Evolutionary conservation across 768 basidiomycete genomes (phyloP).

Genomic region (Boletus tomentosulus): DNA sequence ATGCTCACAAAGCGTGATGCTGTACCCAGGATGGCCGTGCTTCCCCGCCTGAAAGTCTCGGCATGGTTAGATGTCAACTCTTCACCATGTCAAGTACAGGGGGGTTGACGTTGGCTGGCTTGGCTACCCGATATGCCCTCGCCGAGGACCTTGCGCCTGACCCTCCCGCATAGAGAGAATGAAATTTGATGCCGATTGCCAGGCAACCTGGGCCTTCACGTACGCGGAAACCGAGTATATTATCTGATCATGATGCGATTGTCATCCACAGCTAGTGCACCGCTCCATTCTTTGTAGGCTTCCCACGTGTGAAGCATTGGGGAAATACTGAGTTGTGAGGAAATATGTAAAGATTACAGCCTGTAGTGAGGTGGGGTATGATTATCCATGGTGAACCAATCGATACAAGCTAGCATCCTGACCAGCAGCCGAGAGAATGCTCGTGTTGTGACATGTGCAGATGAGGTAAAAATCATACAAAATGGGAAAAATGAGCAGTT

Average conservation of each 20-base stretch:
- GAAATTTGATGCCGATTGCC: conserved; percentile 22
- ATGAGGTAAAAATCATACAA: conserved; percentile 9
- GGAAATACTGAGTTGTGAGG: background rate
- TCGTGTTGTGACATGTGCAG: conserved; percentile 8
- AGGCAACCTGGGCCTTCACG: conserved; percentile 18
- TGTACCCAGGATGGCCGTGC: background rate
- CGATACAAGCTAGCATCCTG: conserved; percentile 18
- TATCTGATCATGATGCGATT: conserved; percentile 9
- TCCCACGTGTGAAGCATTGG: too few relatives aligned
- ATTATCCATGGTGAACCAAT: conserved; percentile 13
- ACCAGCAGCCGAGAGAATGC: conserved; percentile 16
- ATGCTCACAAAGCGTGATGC: background rate
- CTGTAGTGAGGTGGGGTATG: conserved; percentile 14
- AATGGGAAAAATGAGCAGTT: background rate
- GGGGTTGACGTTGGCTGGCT: background rate
- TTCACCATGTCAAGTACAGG: too few relatives aligned
- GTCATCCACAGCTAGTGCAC: conserved; percentile 16
- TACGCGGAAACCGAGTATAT: conserved; percentile 11
- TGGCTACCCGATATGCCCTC: background rate
- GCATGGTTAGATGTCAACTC: background rate
- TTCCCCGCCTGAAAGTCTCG: background rate
- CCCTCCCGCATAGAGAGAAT: conserved; percentile 1
- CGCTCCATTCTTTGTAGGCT: background rate
- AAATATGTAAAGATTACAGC: conserved; percentile 19
- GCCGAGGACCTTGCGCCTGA: background rate